Evolutionary conservation across 2,329 filamentous ascomycete species (phyloP), one percentile per base, ranked within the genome.

Genomic region (Epichloe festucae): DNA sequence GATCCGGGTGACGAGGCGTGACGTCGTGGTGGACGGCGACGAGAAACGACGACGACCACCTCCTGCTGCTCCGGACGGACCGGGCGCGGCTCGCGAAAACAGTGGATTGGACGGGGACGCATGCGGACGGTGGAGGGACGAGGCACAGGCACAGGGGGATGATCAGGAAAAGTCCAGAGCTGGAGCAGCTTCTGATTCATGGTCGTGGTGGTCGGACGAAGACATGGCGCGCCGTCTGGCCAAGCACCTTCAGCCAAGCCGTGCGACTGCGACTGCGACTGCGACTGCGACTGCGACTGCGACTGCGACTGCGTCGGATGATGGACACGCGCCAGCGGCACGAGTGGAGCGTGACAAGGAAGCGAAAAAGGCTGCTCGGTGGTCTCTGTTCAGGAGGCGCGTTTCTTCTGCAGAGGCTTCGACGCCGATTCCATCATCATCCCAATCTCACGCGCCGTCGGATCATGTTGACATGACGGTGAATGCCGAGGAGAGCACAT

Each of bases 121-220:
- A 0, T 41, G 1, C 42, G 1, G 55, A 21, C 19, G 19, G 19
- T 21, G 19, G 19, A 21, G 19, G 19, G 19, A 21, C 19, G 19
- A 21, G 19, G 19, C 19, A 21, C 19, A 21, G 19, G 19, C 2
- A 21, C 19, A 3, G 19, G 19, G 19, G 3, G 1, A 52, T 1
- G n/a, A 46, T 1, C 17, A 46, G 4, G 51, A 48, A 2, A 38
- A 53, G 0, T 3, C 50, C 2, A 17, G 50, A 23, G 36, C 46
- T 3, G 53, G 53, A 10, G 47, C 34, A 7, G 23, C 7, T 7
- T 7, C 23, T 3, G 43, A 55, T 3, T 23, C 2, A 27, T 27
- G 23, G 23, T 65, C 70, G 52, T 78, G 74, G 73, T 78, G 73
- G 69, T 56, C 55, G 1, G 72, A 78, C 46, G 73, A 73, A 52